These are phyloP conservation scores for Amphirosellinia nigrospora DNA, from an alignment of 495 filamentous ascomycete genomes.

Conservation along the genomic window DNA sequence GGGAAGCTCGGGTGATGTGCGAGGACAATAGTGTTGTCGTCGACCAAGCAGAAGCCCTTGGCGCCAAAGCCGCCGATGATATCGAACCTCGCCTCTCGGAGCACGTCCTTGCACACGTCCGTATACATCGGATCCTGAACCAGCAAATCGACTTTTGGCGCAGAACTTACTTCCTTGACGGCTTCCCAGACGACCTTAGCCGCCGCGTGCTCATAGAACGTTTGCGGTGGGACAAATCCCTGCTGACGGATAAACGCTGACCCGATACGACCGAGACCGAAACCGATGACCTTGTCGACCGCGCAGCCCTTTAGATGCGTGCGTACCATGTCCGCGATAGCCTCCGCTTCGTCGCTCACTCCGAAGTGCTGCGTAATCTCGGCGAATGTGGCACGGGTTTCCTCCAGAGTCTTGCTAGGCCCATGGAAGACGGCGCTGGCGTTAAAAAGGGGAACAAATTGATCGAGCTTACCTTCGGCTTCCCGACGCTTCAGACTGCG, in stretches of 20 bases:
- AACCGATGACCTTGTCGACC: constrained; percentile 16
- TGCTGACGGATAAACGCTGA: too few relatives aligned
- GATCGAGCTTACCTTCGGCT: neutral
- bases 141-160: constrained; percentile 30
- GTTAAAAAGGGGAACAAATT: constrained; percentile 2
- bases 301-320: neutral
- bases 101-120: constrained; percentile 39
- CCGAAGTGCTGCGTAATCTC: neutral
- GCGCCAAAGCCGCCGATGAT: constrained; percentile 47
- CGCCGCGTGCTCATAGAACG: constrained; percentile 19
- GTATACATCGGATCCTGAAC: constrained; percentile 46
- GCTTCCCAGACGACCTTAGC: constrained; percentile 23
- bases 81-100: constrained; percentile 44
- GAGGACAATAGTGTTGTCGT: constrained; percentile 46
- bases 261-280: constrained; percentile 4
- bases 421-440: neutral
- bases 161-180: constrained; percentile 30
- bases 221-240: neutral
- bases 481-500: neutral
- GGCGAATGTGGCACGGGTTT: neutral
- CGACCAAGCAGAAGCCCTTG: constrained; percentile 48
- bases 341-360: neutral
- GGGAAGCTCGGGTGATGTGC: constrained; percentile 41
- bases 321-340: neutral
- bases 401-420: neutral